phyloP scores from a whole-genome alignment of 306 rosid genomes.

The Acmispon strigosus region DNA sequence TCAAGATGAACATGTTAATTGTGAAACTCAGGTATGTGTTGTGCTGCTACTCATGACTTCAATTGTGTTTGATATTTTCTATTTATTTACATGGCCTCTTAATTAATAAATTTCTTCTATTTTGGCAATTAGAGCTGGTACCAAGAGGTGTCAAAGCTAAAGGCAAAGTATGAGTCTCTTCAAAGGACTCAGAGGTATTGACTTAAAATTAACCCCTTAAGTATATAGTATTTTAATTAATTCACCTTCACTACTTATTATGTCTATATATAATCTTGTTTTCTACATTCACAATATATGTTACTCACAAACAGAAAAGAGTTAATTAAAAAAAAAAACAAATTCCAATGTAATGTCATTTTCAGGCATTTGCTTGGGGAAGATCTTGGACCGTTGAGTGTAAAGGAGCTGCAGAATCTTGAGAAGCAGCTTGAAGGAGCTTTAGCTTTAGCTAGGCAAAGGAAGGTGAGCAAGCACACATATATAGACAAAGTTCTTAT shows the following conservation, averaged over 20 bases:
- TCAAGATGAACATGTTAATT: constrained; percentile 41
- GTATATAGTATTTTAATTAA: background rate
- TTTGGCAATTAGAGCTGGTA: constrained; percentile 64
- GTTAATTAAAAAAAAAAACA: too few species aligned
- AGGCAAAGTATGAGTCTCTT: constrained; percentile 74
- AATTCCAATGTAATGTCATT: too few species aligned
- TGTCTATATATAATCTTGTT: background rate
- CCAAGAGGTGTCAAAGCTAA: constrained; percentile 67
- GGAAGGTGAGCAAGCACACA: constrained; percentile 70
- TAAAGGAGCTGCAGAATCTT: constrained; percentile 78
- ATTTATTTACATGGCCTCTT: too few species aligned
- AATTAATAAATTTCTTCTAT: background rate
- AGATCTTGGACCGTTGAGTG: constrained; percentile 85
- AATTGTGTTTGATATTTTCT: too few species aligned
- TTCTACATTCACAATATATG: background rate
- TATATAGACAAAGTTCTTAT: too few species aligned
- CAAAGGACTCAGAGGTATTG: constrained; percentile 74
- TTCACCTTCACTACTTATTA: background rate
- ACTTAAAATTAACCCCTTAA: background rate
- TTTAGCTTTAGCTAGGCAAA: constrained; percentile 74
- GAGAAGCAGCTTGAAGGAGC: constrained; percentile 94
- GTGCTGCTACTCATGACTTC: too few species aligned
- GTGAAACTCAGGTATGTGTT: constrained; percentile 58
- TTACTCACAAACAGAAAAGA: background rate
- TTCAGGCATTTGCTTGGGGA: constrained; percentile 87